Percentiles rank a stretch among this genome's conserved stretches.
Evolutionary conservation across 805 yeast species (phyloP).

Genomic region (Metschnikowia henanensis): DNA sequence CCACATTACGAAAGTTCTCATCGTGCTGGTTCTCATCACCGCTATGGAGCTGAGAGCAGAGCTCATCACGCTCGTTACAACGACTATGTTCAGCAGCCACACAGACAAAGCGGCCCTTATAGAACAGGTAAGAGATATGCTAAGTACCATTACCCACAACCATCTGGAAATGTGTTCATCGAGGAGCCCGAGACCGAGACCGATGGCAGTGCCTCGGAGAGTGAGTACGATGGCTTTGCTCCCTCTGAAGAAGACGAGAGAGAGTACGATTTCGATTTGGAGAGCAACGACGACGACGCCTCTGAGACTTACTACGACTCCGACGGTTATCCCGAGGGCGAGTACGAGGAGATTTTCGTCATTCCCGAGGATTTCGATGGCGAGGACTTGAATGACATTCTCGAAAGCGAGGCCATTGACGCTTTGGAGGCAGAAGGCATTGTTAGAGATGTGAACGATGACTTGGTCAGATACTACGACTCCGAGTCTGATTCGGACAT

Average conservation of each 20-base stretch:
- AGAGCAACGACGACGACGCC: conserved; percentile 19
- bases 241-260: conserved; percentile 23
- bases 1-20: conserved; percentile 7
- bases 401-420: conserved; percentile 34
- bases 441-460: conserved; percentile 25
- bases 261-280: conserved; percentile 30
- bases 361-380: conserved; percentile 31
- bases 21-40: conserved; percentile 2
- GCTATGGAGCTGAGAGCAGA: not conserved
- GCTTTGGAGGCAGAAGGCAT: conserved; percentile 31
- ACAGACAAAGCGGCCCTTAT: conserved; percentile 6
- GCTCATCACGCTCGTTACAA: not conserved
- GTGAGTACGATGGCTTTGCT: conserved; percentile 22
- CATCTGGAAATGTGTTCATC: conserved; percentile 34
- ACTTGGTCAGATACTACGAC: conserved; percentile 25
- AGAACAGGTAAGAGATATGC: conserved; percentile 26
- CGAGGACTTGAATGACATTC: conserved; percentile 39
- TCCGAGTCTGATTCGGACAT: conserved; percentile 18
- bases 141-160: conserved; percentile 35
- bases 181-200: conserved; percentile 45
- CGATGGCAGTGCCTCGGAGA: conserved; percentile 24
- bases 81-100: conserved; percentile 1
- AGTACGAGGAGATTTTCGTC: conserved; percentile 16
- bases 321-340: conserved; percentile 24
- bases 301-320: conserved; percentile 18